Base-by-base conservation (phyloP, 1,139 yeast species). In the Candida sp. region DNA sequence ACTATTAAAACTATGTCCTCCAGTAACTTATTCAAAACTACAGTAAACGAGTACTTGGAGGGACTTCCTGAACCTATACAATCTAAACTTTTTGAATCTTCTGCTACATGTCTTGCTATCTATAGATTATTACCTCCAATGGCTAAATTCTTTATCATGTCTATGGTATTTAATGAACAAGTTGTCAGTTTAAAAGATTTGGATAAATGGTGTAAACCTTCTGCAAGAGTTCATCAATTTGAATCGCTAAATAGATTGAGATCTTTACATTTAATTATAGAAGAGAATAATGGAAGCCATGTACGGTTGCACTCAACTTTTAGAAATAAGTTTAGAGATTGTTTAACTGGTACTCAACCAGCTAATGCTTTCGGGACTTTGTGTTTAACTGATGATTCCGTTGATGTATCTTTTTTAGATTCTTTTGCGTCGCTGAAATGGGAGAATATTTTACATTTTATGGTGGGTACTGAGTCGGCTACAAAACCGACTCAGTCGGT, bases 391-490 rank as follows among this genome's bases (percentile, higher is more conserved):
- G 48, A 50, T 1, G 76, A 78, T 47, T 68, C 68, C 39, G 85
- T 88, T 1, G 83, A 81, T 40, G 64, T 81, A 25, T 74, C 75
- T 33, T 86, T 84, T 55, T 68, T 93, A 40, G 96, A 90, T 56
- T 72, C 72, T 36, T 90, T 89, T 66, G 96, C 97, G 8, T 78
- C 89, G 6, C 79, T 77, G 39, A 88, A 87, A 57, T 93, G 99
- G 99, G 99, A 95, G 61, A 82, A 89, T 5, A 93, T 95, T 53
- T 72, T 95, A 54, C 99, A 95, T 71, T 93, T 85, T 66, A 93
- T 93, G 98, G 99, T 93, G 38, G 98, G 98, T 3, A 88, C 97
- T 0, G 86, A 86, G 45, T 68, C 82, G 39, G 69, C 81, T 21
- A 70, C 72, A 8, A 69, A 77, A 2, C 96, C 96, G 5, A 82